A percentile compares a stretch with the other conserved stretches of the same genome.
Evolutionary conservation across 495 filamentous ascomycete genomes (phyloP).

Genomic region (Lasiosphaeria ovina): DNA sequence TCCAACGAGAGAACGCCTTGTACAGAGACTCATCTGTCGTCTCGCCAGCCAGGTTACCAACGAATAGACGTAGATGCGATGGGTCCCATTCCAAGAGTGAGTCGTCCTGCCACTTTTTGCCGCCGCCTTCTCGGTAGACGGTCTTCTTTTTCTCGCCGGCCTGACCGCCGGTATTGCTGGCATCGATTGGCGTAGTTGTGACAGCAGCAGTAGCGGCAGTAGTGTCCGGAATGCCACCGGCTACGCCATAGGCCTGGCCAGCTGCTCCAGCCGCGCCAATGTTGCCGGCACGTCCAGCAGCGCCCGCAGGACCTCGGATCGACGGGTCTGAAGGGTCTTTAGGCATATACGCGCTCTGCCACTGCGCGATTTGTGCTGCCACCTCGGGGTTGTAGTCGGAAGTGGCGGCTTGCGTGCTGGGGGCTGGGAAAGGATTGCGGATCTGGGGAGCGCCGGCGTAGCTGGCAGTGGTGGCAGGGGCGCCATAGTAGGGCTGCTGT

Average conservation of each 20-base stretch:
- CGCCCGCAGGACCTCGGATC: slow-evolving; percentile 18
- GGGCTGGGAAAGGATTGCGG: slow-evolving; percentile 79
- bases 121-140: slow-evolving; percentile 81
- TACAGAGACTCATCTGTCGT: slow-evolving; percentile 93
- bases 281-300: background rate
- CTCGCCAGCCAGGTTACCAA: slow-evolving; percentile 97
- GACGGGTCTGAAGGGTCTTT: slow-evolving; percentile 44
- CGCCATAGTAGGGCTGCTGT: slow-evolving; percentile 28
- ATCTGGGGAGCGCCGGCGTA: slow-evolving; percentile 68
- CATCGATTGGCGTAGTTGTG: slow-evolving; percentile 15
- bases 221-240: slow-evolving; percentile 37
- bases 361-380: slow-evolving; percentile 91
- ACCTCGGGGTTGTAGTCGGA: slow-evolving; percentile 74
- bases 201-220: slow-evolving; percentile 23
- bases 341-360: slow-evolving; percentile 86
- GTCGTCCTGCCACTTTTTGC: slow-evolving; percentile 83
- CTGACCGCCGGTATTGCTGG: slow-evolving; percentile 35
- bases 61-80: slow-evolving; percentile 88
- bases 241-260: slow-evolving; percentile 14
- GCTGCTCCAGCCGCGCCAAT: slow-evolving; percentile 25
- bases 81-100: slow-evolving; percentile 95
- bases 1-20: slow-evolving; percentile 89
- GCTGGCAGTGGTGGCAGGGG: slow-evolving; percentile 28
- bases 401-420: slow-evolving; percentile 49
- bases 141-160: slow-evolving; percentile 59